Percentiles rank a stretch among this genome's conserved stretches.
phyloP scores from a whole-genome alignment of 371 early-diverging fungal genomes.

The Circinella umbellata region DNA sequence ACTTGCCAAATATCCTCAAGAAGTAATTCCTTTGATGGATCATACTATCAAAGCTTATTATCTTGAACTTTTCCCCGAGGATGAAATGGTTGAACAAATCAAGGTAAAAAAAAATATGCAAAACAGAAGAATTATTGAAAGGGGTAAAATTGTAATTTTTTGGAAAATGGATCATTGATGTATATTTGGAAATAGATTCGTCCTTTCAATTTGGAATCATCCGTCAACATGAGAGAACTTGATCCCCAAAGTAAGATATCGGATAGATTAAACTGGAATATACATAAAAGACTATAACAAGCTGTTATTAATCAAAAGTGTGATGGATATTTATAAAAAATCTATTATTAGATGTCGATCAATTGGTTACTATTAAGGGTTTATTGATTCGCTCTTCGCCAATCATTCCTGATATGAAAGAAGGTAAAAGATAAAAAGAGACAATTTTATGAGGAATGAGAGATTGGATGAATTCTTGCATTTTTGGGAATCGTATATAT shows the following conservation, averaged over 20 bases:
- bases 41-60: constrained; percentile 84
- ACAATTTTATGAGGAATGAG: no score
- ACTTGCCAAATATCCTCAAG: constrained; percentile 96
- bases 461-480: no score
- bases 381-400: constrained; percentile 93
- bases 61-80: constrained; percentile 72
- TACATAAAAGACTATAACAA: no score
- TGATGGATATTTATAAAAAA: not conserved
- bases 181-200: constrained; percentile 69
- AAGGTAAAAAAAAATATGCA: constrained; percentile 23
- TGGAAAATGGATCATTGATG: not conserved
- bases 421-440: constrained; percentile 43
- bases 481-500: no score
- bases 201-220: constrained; percentile 85
- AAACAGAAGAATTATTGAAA: not conserved
- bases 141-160: not conserved
- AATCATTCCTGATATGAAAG: constrained; percentile 96
- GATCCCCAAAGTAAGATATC: constrained; percentile 75
- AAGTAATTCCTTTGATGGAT: constrained; percentile 97
- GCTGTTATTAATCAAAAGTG: not conserved
- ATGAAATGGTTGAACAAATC: constrained; percentile 49
- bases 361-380: constrained; percentile 95
- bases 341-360: constrained; percentile 88
- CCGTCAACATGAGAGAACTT: constrained; percentile 93
- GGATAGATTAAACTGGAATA: not conserved